These are phyloP conservation scores for Boletus speciosus DNA, from an alignment of 768 basidiomycete genomes.

Conservation along the genomic window DNA sequence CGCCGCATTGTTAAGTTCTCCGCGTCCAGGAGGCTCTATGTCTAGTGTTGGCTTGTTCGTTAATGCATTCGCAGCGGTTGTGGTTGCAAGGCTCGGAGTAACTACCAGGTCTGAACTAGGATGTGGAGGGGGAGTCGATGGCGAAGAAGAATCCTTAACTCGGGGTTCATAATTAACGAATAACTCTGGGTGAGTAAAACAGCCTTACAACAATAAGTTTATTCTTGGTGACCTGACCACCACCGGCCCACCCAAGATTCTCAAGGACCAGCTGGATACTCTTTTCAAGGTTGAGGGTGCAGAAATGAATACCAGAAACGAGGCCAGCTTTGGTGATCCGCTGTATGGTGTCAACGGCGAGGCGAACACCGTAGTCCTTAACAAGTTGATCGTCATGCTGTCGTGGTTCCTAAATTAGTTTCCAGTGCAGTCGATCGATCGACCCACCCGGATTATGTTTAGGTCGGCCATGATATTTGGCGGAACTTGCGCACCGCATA, in stretches of 20 bases:
- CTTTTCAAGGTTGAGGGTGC: constrained; percentile 96
- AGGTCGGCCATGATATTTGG: constrained; percentile 59
- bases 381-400: constrained; percentile 92
- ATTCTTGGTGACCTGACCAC: constrained; percentile 45
- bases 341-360: constrained; percentile 79
- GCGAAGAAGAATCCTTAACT: constrained; percentile 40
- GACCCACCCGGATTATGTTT: constrained; percentile 69
- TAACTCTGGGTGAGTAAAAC: constrained; percentile 8
- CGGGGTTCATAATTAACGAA: constrained; percentile 2
- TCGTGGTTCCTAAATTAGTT: neutral
- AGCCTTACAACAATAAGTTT: constrained; percentile 60
- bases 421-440: neutral
- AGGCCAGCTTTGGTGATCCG: constrained; percentile 52
- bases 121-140: constrained; percentile 27
- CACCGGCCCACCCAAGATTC: constrained; percentile 65
- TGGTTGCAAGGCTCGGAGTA: constrained; percentile 63
- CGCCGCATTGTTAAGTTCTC: constrained; percentile 72
- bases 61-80: constrained; percentile 56
- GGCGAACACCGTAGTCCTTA: constrained; percentile 88
- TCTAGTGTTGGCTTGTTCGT: constrained; percentile 47
- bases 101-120: constrained; percentile 44
- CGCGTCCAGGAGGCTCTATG: constrained; percentile 55
- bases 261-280: constrained; percentile 87
- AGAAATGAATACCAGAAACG: constrained; percentile 83
- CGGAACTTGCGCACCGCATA: constrained; percentile 82